Conservation (phyloP, 257 asterid species). For the Oldenlandia corymbosa region DNA sequence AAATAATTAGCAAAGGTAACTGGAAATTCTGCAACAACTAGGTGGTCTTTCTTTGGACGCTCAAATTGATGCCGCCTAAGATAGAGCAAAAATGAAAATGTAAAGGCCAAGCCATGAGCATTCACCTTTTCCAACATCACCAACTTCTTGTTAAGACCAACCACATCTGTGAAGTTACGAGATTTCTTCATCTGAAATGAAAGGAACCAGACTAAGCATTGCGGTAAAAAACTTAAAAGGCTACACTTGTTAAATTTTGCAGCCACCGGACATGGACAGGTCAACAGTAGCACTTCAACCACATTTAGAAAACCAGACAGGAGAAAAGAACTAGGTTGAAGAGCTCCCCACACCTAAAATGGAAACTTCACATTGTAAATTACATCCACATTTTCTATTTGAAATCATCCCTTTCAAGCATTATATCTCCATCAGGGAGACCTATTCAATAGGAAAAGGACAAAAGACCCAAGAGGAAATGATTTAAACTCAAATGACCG, state of each 20-base stretch:
- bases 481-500: background rate
- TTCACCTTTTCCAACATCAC: constrained; percentile 74
- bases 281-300: background rate
- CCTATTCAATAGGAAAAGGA: background rate
- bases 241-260: background rate
- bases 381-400: no score
- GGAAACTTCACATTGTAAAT: background rate
- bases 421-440: background rate
- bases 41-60: no score
- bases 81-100: constrained; percentile 1
- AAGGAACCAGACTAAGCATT: background rate
- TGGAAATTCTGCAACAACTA: background rate
- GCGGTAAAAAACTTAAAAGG: background rate
- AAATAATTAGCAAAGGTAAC: background rate
- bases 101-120: constrained; percentile 1
- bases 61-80: no score
- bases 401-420: background rate
- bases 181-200: constrained; percentile 45
- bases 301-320: background rate
- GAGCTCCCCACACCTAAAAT: background rate
- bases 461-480: background rate
- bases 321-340: background rate
- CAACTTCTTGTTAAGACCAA: constrained; percentile 34
- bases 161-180: constrained; percentile 13
- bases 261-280: background rate